Conservation (phyloP, 176 grass and related monocot genomes). For the barley (Hordeum vulgare) region DNA sequence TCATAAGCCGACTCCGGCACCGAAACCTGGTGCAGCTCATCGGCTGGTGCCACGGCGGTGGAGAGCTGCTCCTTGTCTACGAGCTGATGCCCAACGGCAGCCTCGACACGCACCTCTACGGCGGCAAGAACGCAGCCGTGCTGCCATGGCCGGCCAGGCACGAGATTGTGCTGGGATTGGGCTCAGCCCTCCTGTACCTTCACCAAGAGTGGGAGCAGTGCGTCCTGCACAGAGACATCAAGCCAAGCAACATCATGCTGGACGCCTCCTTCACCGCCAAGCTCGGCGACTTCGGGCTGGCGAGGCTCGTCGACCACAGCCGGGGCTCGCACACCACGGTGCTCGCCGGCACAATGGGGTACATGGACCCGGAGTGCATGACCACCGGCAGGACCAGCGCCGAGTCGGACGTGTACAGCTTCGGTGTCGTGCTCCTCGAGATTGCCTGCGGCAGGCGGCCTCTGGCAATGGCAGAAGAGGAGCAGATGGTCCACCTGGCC, state of each 20-base stretch:
- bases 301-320: conserved; percentile 11
- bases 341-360: neutral
- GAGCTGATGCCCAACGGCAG: conserved; percentile 54
- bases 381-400: neutral
- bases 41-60: conserved; percentile 56
- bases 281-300: conserved; percentile 23
- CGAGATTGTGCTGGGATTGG: conserved; percentile 8
- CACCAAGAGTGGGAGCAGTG: conserved; percentile 35
- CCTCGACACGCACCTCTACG: conserved; percentile 17
- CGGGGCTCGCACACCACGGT: neutral
- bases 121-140: neutral
- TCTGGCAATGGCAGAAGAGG: neutral
- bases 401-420: conserved; percentile 87
- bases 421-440: conserved; percentile 58
- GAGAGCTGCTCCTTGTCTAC: conserved; percentile 42
- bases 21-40: conserved; percentile 59
- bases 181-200: conserved; percentile 15
- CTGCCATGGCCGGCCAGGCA: conserved; percentile 34
- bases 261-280: conserved; percentile 12
- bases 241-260: conserved; percentile 29
- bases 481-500: neutral
- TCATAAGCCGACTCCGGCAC: conserved; percentile 50
- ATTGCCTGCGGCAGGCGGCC: neutral
- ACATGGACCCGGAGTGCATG: conserved; percentile 7
- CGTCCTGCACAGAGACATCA: conserved; percentile 21